phyloP scores from a whole-genome alignment of 2,329 filamentous ascomycete species.

The Proliferodiscus dingleyae region DNA sequence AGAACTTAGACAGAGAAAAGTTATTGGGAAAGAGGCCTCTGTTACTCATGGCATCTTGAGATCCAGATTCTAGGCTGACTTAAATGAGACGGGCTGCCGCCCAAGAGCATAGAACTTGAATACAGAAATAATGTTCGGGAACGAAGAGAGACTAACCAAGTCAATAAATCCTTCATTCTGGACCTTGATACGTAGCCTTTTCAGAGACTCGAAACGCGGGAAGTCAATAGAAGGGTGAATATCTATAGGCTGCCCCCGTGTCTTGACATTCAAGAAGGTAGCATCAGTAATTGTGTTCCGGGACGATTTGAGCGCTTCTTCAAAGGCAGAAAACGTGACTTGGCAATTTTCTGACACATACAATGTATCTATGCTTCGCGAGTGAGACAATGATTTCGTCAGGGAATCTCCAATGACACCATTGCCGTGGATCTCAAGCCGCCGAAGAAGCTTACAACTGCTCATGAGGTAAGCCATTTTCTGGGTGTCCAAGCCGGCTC shows the following conservation, averaged over 20 bases:
- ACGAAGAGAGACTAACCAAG: neutral
- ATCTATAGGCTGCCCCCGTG: neutral
- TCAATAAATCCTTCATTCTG: too few species aligned
- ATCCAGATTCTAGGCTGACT: too few species aligned
- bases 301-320: constrained; percentile 14
- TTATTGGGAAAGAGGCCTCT: too few species aligned
- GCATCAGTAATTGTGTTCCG: constrained; percentile 18
- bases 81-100: too few species aligned
- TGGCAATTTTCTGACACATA: constrained; percentile 12
- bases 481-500: constrained; percentile 16
- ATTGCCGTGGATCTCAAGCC: constrained; percentile 21
- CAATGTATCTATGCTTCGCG: constrained; percentile 20
- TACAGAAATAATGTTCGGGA: neutral
- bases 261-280: constrained; percentile 13
- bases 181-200: constrained; percentile 11
- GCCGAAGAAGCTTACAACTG: constrained; percentile 23
- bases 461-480: constrained; percentile 23
- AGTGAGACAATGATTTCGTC: constrained; percentile 14
- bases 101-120: too few species aligned
- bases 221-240: constrained; percentile 14
- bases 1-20: too few species aligned
- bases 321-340: constrained; percentile 14
- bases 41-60: too few species aligned
- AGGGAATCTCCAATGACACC: constrained; percentile 25
- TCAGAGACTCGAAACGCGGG: constrained; percentile 19